These are phyloP conservation scores for Fistulinella prunicolor DNA, from an alignment of 768 basidiomycete genomes.

Conservation along the genomic window DNA sequence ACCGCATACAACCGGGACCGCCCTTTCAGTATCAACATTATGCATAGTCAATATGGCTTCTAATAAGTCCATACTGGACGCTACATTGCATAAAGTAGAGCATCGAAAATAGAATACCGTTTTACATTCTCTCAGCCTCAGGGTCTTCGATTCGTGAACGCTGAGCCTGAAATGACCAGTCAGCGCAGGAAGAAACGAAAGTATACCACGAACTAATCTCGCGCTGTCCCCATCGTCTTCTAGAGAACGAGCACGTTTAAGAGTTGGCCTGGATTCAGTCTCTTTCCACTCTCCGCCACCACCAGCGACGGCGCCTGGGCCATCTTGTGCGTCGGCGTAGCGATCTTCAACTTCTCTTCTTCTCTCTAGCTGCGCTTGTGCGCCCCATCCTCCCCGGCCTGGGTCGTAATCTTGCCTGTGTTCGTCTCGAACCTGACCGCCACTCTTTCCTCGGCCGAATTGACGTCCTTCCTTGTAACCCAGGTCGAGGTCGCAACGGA, in stretches of 20 bases:
- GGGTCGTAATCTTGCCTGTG: conserved; percentile 96
- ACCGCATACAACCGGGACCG: conserved; percentile 4
- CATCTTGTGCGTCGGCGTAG: conserved; percentile 77
- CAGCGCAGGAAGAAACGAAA: conserved; percentile 4
- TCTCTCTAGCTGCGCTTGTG: conserved; percentile 78
- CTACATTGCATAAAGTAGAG: conserved; percentile 23
- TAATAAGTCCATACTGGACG: conserved; percentile 13
- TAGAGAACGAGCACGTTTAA: conserved; percentile 74
- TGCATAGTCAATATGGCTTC: conserved; percentile 12
- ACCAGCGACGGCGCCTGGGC: conserved; percentile 75
- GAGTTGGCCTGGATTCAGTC: conserved; percentile 42
- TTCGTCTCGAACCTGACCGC: conserved; percentile 95
- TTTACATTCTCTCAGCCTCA: conserved; percentile 70
- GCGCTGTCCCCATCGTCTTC: conserved; percentile 67
- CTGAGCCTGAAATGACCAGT: conserved; percentile 41
- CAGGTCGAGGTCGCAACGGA: conserved; percentile 95
- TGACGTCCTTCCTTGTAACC: conserved; percentile 97
- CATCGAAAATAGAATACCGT: conserved; percentile 17
- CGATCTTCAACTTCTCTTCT: conserved; percentile 83
- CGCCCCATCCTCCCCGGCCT: conserved; percentile 94
- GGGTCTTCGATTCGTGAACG: conserved; percentile 61
- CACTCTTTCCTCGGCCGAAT: conserved; percentile 95
- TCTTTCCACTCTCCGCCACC: conserved; percentile 89
- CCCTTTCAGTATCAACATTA: conserved; percentile 6
- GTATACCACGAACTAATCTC: conserved; percentile 47